Evolutionary conservation across 2,329 filamentous ascomycete species (phyloP).

Genomic region (Ophiostoma triangulosporum): DNA sequence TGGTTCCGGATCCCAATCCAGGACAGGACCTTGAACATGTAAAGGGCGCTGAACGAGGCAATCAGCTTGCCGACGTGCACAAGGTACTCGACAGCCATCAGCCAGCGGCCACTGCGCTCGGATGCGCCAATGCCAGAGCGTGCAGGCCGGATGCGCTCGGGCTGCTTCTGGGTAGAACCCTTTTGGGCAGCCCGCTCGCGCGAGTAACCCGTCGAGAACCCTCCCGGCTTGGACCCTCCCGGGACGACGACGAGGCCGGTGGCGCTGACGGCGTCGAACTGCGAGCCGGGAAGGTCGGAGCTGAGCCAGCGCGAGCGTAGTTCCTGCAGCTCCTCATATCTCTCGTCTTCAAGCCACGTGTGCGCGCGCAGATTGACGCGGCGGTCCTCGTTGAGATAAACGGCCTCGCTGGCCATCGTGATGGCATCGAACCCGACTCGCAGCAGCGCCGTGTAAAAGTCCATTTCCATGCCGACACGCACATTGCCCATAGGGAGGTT

Average conservation of each 20-base stretch:
- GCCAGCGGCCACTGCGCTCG: conserved; percentile 66
- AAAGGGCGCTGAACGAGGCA: conserved; percentile 41
- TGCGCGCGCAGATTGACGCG: conserved; percentile 57
- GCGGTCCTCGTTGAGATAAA: conserved; percentile 81
- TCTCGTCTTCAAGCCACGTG: conserved; percentile 88
- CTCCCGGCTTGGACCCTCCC: conserved; percentile 27
- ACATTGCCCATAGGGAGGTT: conserved; percentile 75
- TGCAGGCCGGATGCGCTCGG: conserved; percentile 27
- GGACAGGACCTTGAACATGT: conserved; percentile 39
- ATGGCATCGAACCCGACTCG: conserved; percentile 78
- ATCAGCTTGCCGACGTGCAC: conserved; percentile 58
- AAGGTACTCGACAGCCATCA: conserved; percentile 62
- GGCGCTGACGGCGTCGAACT: conserved; percentile 38
- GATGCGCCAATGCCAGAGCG: conserved; percentile 63
- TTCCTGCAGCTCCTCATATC: conserved; percentile 61
- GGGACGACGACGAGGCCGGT: conserved; percentile 43
- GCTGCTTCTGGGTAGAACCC: conserved; percentile 31
- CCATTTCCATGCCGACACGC: conserved; percentile 72
- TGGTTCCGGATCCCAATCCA: conserved; percentile 46
- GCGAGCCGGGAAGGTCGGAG: conserved; percentile 31
- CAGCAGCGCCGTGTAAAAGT: conserved; percentile 86
- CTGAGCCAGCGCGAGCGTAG: conserved; percentile 37
- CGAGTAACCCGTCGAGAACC: conserved; percentile 45
- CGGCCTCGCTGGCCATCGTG: conserved; percentile 87
- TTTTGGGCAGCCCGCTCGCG: conserved; percentile 56